phyloP scores from a whole-genome alignment of 208 protist species.

The Leishmania amazonensis region DNA sequence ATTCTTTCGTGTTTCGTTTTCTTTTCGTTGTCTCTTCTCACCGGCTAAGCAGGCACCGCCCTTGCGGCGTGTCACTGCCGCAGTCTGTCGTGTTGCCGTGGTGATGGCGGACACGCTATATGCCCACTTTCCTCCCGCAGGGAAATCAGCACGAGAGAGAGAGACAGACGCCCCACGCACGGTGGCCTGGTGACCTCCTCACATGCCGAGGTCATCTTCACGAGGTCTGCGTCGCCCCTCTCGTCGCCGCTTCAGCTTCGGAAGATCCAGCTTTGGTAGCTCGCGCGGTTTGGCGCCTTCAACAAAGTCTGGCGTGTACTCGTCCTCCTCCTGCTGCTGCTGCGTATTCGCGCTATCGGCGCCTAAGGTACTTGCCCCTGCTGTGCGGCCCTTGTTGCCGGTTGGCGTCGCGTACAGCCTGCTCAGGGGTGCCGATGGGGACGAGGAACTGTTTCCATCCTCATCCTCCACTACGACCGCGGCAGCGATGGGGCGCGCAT shows the following conservation, averaged over 20 bases:
- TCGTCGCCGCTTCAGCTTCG: slow-evolving; percentile 39
- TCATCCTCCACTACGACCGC: neutral
- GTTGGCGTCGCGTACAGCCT: neutral
- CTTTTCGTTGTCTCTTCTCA: neutral
- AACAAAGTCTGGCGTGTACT: slow-evolving; percentile 68
- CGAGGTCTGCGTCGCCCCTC: slow-evolving; percentile 59
- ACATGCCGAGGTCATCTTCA: slow-evolving; percentile 55
- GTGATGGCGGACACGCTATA: neutral
- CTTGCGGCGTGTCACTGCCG: neutral
- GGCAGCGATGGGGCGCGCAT: slow-evolving; percentile 5
- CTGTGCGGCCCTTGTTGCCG: neutral
- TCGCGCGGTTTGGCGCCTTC: slow-evolving; percentile 51
- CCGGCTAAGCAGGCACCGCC: neutral
- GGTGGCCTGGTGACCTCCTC: neutral
- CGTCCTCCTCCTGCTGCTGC: slow-evolving; percentile 54
- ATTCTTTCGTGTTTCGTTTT: neutral
- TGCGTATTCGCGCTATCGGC: neutral
- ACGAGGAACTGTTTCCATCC: neutral
- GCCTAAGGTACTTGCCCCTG: neutral
- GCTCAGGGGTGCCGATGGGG: neutral
- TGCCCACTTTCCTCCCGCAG: neutral
- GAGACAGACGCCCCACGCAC: too few species aligned
- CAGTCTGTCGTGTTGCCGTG: neutral
- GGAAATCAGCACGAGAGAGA: neutral
- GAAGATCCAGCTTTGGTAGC: slow-evolving; percentile 51